Base-by-base conservation (phyloP, 176 grass and related monocot genomes). In the Poa annua region DNA sequence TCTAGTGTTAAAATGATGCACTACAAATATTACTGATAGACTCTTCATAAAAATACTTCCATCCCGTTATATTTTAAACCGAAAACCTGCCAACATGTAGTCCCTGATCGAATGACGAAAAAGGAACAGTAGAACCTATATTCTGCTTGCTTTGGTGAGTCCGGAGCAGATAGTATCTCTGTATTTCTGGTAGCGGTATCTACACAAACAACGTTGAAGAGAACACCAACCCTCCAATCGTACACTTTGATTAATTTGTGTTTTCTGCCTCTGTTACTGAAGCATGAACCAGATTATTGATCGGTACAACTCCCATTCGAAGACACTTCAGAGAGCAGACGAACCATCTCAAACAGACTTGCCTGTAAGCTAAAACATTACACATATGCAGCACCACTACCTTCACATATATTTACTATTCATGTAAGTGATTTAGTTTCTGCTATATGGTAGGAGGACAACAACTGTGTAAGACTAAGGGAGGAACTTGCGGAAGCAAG, bases 271-370 rank as follows among this genome's bases (percentile, higher is more conserved):
- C 55, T 29, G 24, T 55, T 79, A 13, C 14, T 85, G 66, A 81
- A 98, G 92, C 59, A 79, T 98, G 79, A 92, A 98, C 56, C 86
- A 91, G 35, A 88, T 98, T 66, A 91, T 98, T 22, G 90, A 91
- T 76, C 92, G 84, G 44, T 88, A 92, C 21, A 74, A 81, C 57
- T 74, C 69, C 2, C 81, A 91, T 53, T 83, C 81, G 70, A 92
- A 94, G 78, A 94, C 73, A n/a, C 81, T 90, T 79, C 60, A 88
- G 73, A 89, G 64, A 80, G 53, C 42, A 77, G 77, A 89, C 80
- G 25, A 74, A 2, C 57, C 80, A 42, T 81, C 84, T 53, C 62
- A 89, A 41, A 52, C 81, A 61, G 83, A 88, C 57, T 86, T 89
- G 62, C 76, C 79, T 80, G 91, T 94, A 93, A 87, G 88, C n/a